These are phyloP conservation scores for Solanum hybrid DNA, from an alignment of 305 asterid species.

Conservation along the genomic window DNA sequence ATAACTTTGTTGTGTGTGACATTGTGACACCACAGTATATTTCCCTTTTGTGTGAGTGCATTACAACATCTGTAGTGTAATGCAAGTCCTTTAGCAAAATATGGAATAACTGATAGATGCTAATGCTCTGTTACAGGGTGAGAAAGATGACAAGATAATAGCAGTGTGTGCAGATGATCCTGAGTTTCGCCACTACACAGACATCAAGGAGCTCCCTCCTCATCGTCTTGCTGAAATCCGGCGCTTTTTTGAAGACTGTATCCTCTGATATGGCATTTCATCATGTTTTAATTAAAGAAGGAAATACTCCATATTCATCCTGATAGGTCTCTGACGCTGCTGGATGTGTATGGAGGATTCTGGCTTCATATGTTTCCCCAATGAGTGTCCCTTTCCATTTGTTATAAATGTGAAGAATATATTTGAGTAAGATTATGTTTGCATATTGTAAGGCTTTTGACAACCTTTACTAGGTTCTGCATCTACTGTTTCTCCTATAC, in stretches of 20 bases:
- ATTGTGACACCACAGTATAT: background rate
- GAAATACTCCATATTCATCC: background rate
- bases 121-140: constrained; percentile 39
- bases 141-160: constrained; percentile 81
- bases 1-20: background rate
- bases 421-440: background rate
- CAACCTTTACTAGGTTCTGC: background rate
- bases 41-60: background rate
- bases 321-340: background rate
- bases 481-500: background rate
- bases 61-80: background rate
- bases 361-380: background rate
- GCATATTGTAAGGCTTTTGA: background rate
- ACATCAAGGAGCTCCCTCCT: constrained; percentile 70
- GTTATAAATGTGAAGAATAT: background rate
- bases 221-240: constrained; percentile 93
- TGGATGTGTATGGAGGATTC: background rate
- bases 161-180: constrained; percentile 55
- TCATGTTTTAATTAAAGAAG: background rate
- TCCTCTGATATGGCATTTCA: constrained; percentile 18
- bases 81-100: background rate
- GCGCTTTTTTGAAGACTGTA: constrained; percentile 93
- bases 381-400: background rate
- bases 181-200: constrained; percentile 65
- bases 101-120: background rate